Evolutionary conservation across 2,329 filamentous ascomycete genomes (phyloP).

Genomic region (Phialophora chinensis): DNA sequence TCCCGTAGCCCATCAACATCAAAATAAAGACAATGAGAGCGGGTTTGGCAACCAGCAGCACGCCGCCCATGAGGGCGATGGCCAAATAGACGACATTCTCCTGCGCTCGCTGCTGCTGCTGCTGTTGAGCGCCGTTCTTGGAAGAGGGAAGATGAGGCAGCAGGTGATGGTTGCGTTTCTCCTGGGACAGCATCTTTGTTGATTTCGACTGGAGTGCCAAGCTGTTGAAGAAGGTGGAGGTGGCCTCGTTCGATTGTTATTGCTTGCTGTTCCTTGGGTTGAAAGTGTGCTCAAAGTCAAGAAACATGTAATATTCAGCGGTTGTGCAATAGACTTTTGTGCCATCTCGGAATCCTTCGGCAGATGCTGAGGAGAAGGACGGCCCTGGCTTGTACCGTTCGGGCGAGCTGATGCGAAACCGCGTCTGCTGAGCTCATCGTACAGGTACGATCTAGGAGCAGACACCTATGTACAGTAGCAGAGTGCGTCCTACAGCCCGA

Average conservation of each 20-base stretch:
- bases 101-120: background rate
- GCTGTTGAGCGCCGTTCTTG: background rate
- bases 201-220: background rate
- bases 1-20: constrained; percentile 19
- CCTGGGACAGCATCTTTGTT: background rate
- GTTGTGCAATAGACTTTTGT: background rate
- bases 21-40: constrained; percentile 16
- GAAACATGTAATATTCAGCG: background rate
- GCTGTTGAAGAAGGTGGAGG: background rate
- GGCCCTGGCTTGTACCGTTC: background rate
- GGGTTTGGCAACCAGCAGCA: constrained; percentile 20
- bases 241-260: background rate
- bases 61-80: constrained; percentile 11
- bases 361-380: background rate
- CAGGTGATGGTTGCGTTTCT: background rate
- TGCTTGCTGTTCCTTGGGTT: background rate
- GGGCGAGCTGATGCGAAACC: no score
- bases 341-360: background rate
- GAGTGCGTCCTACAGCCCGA: no score
- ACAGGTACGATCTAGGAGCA: no score
- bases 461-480: no score
- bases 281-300: background rate
- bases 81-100: constrained; percentile 16
- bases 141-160: constrained; percentile 4
- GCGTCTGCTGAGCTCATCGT: no score